Conservation (phyloP, 345 rosid genomes). For the Gossypium arboreum region DNA sequence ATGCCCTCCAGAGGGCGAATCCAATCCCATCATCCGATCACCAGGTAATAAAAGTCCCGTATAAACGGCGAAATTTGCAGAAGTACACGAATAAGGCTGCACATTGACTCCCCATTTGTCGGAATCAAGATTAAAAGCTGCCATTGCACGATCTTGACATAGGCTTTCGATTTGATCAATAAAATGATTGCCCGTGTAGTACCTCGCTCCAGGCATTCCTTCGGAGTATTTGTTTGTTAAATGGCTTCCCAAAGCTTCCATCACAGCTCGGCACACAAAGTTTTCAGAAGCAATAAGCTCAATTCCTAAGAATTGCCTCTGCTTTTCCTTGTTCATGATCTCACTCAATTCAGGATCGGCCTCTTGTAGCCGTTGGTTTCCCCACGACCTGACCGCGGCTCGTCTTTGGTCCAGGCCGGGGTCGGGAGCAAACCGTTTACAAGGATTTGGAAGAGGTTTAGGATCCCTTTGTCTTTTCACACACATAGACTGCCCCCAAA, state of each 20-base stretch:
- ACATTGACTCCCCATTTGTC: constrained; percentile 96
- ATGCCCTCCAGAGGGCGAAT: constrained; percentile 94
- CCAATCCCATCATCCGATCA: constrained; percentile 94
- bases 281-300: constrained; percentile 91
- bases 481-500: constrained; percentile 70
- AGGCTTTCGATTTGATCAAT: constrained; percentile 83
- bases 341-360: constrained; percentile 73
- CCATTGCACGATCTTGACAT: constrained; percentile 70
- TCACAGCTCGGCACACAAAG: constrained; percentile 76
- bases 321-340: constrained; percentile 80
- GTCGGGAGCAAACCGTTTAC: constrained; percentile 39
- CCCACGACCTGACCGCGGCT: constrained; percentile 62
- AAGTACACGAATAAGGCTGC: constrained; percentile 91
- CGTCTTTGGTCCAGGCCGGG: constrained; percentile 53
- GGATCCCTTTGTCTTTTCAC: constrained; percentile 68
- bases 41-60: constrained; percentile 82
- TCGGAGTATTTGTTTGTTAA: constrained; percentile 90
- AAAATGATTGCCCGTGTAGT: constrained; percentile 74
- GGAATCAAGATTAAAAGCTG: constrained; percentile 68
- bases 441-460: constrained; percentile 33
- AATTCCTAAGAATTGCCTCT: constrained; percentile 66
- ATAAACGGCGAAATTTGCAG: constrained; percentile 88
- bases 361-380: constrained; percentile 52
- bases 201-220: constrained; percentile 86
- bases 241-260: constrained; percentile 91